Evolutionary conservation across 148 eudicot genomes (phyloP).

Genomic region (Vaccinium corymbosum): DNA sequence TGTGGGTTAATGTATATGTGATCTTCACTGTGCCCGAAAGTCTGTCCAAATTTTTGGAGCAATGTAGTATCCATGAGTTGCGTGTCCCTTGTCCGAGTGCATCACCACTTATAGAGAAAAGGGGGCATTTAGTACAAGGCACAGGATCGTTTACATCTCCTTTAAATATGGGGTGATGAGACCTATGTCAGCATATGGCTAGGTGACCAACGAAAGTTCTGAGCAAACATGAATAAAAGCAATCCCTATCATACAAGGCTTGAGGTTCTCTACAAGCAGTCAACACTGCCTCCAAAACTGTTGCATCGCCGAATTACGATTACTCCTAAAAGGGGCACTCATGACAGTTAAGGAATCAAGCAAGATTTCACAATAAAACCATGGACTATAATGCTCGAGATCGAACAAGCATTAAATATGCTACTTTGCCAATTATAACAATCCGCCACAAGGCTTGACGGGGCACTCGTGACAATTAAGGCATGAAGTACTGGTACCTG

Average conservation of each 20-base stretch:
- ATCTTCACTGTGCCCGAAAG: not conserved
- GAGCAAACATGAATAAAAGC: not conserved
- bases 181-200: not conserved
- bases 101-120: not conserved
- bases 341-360: not conserved
- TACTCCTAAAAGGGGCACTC: not conserved
- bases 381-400: not conserved
- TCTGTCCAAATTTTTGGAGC: not conserved
- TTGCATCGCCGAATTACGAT: not conserved
- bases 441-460: not conserved
- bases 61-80: not conserved
- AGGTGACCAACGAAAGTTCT: not conserved
- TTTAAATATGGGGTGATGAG: not conserved
- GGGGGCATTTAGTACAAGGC: not conserved
- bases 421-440: not conserved
- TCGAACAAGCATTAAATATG: slow-evolving; percentile 3
- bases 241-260: not conserved
- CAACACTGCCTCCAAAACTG: not conserved
- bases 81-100: not conserved
- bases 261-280: not conserved
- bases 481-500: too few species aligned
- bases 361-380: not conserved
- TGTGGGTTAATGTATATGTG: not conserved
- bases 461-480: too few species aligned
- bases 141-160: not conserved